A percentile compares a stretch with the other conserved stretches of the same genome.
Evolutionary conservation across 2,329 filamentous ascomycete genomes (phyloP).

Genomic region (Beauveria varroae): DNA sequence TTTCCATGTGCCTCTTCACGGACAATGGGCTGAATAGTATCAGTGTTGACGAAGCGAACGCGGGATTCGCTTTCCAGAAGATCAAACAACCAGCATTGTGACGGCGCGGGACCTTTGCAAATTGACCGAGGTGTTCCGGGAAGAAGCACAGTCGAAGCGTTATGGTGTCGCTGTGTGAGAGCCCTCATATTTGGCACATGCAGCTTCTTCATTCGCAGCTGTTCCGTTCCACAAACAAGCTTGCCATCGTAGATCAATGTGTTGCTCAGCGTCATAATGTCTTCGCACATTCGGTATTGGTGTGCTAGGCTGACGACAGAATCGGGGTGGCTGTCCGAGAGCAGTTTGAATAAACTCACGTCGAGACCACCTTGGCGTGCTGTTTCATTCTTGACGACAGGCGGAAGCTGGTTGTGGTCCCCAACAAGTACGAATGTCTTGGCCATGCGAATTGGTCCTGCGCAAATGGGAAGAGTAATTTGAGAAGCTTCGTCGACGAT

Average conservation of each 20-base stretch:
- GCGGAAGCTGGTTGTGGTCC: conserved; percentile 92
- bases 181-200: conserved; percentile 57
- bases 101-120: conserved; percentile 44
- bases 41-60: conserved; percentile 86
- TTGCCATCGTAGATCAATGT: conserved; percentile 86
- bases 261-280: conserved; percentile 92
- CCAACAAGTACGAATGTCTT: conserved; percentile 90
- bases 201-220: conserved; percentile 63
- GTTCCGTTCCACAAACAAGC: conserved; percentile 78
- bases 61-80: conserved; percentile 63
- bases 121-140: conserved; percentile 38
- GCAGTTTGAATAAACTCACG: conserved; percentile 84
- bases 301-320: conserved; percentile 90
- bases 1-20: conserved; percentile 72
- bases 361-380: conserved; percentile 82
- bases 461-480: conserved; percentile 89
- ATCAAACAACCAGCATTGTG: conserved; percentile 68
- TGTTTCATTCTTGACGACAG: conserved; percentile 86
- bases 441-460: conserved; percentile 90
- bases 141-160: conserved; percentile 36
- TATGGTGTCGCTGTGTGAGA: conserved; percentile 53
- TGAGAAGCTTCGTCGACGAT: conserved; percentile 98
- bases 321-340: conserved; percentile 80
- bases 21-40: conserved; percentile 55
- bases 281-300: conserved; percentile 97